A percentile compares a stretch with the other conserved stretches of the same genome.
phyloP scores from a whole-genome alignment of 177 flowering plant species.

The Vitis hybrid region DNA sequence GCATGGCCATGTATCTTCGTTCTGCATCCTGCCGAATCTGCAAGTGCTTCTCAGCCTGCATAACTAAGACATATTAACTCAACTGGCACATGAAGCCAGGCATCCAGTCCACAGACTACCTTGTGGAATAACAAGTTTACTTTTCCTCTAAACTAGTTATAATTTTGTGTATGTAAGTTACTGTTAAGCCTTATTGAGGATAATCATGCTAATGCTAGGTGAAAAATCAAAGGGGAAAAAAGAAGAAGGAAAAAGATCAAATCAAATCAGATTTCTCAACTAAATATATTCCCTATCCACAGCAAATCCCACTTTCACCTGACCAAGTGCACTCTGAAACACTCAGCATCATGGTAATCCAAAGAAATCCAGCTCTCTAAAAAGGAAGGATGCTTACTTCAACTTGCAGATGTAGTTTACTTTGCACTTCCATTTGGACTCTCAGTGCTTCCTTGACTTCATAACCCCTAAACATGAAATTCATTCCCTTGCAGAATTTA shows the following conservation, averaged over 20 bases:
- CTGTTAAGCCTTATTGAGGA: too few relatives aligned
- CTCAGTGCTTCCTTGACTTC: conserved; percentile 76
- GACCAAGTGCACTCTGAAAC: not conserved
- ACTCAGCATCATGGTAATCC: not conserved
- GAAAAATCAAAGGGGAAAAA: too few relatives aligned
- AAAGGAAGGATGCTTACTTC: conserved; percentile 39
- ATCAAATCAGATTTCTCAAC: too few relatives aligned
- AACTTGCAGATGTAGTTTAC: conserved; percentile 67
- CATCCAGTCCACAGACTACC: not conserved
- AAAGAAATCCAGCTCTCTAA: not conserved
- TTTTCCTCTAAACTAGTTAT: too few relatives aligned
- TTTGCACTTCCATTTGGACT: conserved; percentile 82
- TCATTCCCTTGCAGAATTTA: not conserved
- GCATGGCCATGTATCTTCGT: conserved; percentile 55
- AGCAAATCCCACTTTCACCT: too few relatives aligned
- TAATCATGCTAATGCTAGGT: too few relatives aligned
- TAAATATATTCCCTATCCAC: too few relatives aligned
- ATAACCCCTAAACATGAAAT: conserved; percentile 45
- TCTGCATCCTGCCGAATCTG: conserved; percentile 70
- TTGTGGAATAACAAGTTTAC: not conserved
- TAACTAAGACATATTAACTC: not conserved
- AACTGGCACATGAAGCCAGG: not conserved
- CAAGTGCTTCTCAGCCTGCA: conserved; percentile 73
- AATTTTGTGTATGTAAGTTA: too few relatives aligned
- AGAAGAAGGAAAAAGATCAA: too few relatives aligned